Percentiles rank a stretch among this genome's conserved stretches.
phyloP scores from a whole-genome alignment of 345 rosid species.

The Citrus sp. region DNA sequence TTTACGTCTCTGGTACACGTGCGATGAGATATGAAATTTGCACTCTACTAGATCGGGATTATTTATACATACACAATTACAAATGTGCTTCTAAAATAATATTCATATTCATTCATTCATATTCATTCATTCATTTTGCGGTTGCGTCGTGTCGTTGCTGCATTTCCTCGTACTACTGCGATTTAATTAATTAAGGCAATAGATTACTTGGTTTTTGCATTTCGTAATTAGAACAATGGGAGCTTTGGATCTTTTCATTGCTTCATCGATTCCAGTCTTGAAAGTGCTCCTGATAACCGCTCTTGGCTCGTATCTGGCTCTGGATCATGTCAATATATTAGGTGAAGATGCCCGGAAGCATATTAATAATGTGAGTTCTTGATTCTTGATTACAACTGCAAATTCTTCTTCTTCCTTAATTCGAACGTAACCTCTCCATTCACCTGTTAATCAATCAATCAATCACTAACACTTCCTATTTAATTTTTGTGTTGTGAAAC shows the following conservation, averaged over 20 bases:
- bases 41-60: no score
- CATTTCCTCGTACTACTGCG: no score
- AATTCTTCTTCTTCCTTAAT: not conserved
- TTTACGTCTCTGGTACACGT: no score
- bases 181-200: no score
- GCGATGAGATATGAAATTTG: no score
- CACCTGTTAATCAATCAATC: not conserved
- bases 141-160: no score
- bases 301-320: slow-evolving; percentile 58
- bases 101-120: no score
- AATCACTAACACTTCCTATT: not conserved
- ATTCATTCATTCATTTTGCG: no score
- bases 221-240: slow-evolving; percentile 24
- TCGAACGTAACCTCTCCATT: not conserved
- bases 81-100: no score
- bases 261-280: slow-evolving; percentile 51
- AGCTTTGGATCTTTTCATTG: slow-evolving; percentile 53
- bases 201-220: no score
- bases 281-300: slow-evolving; percentile 56
- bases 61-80: no score
- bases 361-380: slow-evolving; percentile 40
- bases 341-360: slow-evolving; percentile 56
- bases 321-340: slow-evolving; percentile 41
- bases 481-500: not conserved
- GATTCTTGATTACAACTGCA: not conserved